Evolutionary conservation across 495 filamentous ascomycete genomes (phyloP).

Genomic region (Hypoxylon crocopeplum): DNA sequence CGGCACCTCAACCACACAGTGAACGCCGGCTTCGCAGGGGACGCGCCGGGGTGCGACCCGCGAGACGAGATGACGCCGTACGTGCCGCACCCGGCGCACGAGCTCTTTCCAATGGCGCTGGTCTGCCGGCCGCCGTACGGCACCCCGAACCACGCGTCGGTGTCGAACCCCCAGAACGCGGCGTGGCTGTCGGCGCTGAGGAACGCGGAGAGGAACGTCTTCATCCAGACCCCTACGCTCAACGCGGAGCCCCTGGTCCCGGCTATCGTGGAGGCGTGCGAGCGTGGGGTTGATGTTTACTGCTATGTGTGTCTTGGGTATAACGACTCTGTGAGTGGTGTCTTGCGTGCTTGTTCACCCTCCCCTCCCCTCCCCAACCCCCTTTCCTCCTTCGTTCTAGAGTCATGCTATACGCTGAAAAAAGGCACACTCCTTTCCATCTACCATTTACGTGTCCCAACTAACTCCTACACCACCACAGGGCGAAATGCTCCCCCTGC

Average conservation of each 20-base stretch:
- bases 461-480: conserved; percentile 18
- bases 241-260: conserved; percentile 71
- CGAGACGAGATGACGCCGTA: conserved; percentile 68
- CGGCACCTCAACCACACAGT: conserved; percentile 69
- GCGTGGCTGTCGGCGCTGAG: conserved; percentile 70
- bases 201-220: conserved; percentile 65
- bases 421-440: neutral
- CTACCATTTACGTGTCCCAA: neutral
- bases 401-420: no score
- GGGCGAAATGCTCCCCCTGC: conserved; percentile 76
- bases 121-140: conserved; percentile 73
- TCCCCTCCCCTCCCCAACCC: no score
- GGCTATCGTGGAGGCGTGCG: conserved; percentile 60
- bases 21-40: conserved; percentile 57
- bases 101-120: conserved; percentile 72
- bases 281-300: conserved; percentile 68
- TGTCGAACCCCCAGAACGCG: conserved; percentile 71
- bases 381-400: no score
- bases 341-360: no score
- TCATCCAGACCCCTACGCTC: conserved; percentile 78
- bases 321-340: conserved; percentile 65
- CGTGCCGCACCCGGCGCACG: conserved; percentile 57
- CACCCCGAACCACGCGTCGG: conserved; percentile 61
- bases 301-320: conserved; percentile 79
- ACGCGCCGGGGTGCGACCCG: conserved; percentile 59